Base-by-base conservation (phyloP, 306 rosid genomes). In the Sicyos edulis region DNA sequence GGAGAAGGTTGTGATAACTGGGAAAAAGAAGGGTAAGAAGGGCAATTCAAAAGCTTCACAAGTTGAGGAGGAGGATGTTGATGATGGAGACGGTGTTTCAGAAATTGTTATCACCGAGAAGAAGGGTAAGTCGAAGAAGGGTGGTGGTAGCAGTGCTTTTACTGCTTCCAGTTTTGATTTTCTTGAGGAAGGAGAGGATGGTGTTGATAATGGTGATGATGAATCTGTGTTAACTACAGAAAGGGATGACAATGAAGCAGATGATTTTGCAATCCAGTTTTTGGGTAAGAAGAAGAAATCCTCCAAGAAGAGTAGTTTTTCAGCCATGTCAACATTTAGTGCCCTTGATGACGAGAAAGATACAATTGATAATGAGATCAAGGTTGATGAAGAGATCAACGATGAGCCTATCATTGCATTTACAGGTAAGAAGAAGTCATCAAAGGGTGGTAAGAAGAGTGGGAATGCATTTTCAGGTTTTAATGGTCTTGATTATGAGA, bases 1-100 rank as follows among this genome's bases (percentile, higher is more conserved):
- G 22, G 92, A 87, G 76, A 82, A 75, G 74, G 79, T 74, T 16
- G 78, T 51, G 4, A 58, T 54, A 17, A 80, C 78, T 0, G 97
- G 85, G 24, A 93, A 93, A 73, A 90, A 90, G 84, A 93, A 87
- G 81, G 97, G 91, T 8, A 90, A 84, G 15, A 88, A 88, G 79
- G 93, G 85, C 7, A 81, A 75, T 73, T 69, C 79, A 0, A 93
- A 88, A 80, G 82, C 79, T 70, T 62, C 78, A 7, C 75, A 51
- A 47, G 34, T 21, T 3, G 83, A 81, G 21, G 82, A 76, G 8
- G 83, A 79, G 0, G 83, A 78, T 67, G 8, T 47, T 9, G 91
- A 77, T 2, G 72, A 68, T 4, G 72, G 22, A 21, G 91, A 85
- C 21, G 89, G 76, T 74, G 84, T 70, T 34, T 60, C 83, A 7